Evolutionary conservation across 129 eudicot genomes (phyloP), one percentile per base, ranked within the genome.

Genomic region (Oenanthe sinensis): DNA sequence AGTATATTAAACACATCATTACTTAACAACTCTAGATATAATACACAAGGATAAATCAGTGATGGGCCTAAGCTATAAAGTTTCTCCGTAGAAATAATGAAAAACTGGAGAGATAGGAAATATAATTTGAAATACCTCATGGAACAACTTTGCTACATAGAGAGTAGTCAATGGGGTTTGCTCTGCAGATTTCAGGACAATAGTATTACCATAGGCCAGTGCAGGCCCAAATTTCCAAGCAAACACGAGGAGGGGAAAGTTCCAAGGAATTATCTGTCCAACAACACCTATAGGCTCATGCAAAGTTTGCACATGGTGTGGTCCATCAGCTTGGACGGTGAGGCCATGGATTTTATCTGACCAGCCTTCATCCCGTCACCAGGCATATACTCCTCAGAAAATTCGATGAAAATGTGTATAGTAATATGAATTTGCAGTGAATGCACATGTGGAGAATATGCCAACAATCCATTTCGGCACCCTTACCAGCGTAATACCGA

Each of bases 221-320:
- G 83, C 83, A 58, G 83, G 84, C 39, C 84, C 84, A 65, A 81
- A 80, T 75, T 81, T 81, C 84, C 84, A 81, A 45, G 84, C 84
- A 63, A 81, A 81, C 84, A 81, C 75, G 11, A 81, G 37, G 2
- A 81, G 84, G 36, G 84, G 84, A 48, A 81, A 81, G 80, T 81
- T 81, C 84, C 84, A 81, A 12, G 84, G 80, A 60, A 81, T 81
- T 26, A 81, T 81, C 52, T 80, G 83, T 47, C 83, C 83, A 0
- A 73, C 83, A 73, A 80, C 83, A 58, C 83, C 83, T 40, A 81
- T 75, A 33, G 84, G 84, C 54, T 81, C 84, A 20, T 81, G 84
- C 8, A 81, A 75, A 28, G 52, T 48, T 58, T 81, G 84, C 7
- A 75, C 80, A 48, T 81, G 84, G 80, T 81, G 44, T 45, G 30